These are phyloP conservation scores for Nemania sp. DNA, from an alignment of 2,329 filamentous ascomycete genomes.

Conservation along the genomic window DNA sequence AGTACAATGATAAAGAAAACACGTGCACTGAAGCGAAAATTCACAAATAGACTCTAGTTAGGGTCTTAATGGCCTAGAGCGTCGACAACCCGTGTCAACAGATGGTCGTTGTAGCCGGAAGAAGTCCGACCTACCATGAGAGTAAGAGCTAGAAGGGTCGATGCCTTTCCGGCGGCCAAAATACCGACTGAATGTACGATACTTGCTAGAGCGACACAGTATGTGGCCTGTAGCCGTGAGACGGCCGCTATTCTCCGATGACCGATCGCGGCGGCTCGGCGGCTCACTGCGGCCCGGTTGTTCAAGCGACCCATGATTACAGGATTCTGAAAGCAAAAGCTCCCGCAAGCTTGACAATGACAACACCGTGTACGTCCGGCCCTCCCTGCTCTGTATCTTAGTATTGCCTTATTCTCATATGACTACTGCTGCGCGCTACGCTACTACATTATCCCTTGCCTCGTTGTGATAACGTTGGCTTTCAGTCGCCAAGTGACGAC, in stretches of 20 bases:
- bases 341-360: slow-evolving; percentile 1
- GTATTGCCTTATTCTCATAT: not conserved
- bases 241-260: not conserved
- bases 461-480: not conserved
- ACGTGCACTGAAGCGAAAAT: slow-evolving; percentile 34
- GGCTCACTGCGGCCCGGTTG: slow-evolving; percentile 7
- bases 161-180: not conserved
- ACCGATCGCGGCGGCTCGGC: not conserved
- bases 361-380: slow-evolving; percentile 8
- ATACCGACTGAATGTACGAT: slow-evolving; percentile 1
- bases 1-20: slow-evolving; percentile 39
- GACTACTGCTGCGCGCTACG: too few relatives aligned
- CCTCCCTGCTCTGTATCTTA: not conserved
- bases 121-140: not conserved
- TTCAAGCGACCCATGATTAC: slow-evolving; percentile 5
- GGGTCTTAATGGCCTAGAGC: slow-evolving; percentile 42
- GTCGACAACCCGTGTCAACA: not conserved
- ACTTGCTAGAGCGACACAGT: not conserved
- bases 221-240: not conserved
- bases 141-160: not conserved
- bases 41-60: slow-evolving; percentile 39
- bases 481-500: not conserved
- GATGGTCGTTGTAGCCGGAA: not conserved
- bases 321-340: not conserved
- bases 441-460: not conserved